Conservation (phyloP, 2,329 filamentous ascomycete genomes). For the Cytospora paraplurivora region DNA sequence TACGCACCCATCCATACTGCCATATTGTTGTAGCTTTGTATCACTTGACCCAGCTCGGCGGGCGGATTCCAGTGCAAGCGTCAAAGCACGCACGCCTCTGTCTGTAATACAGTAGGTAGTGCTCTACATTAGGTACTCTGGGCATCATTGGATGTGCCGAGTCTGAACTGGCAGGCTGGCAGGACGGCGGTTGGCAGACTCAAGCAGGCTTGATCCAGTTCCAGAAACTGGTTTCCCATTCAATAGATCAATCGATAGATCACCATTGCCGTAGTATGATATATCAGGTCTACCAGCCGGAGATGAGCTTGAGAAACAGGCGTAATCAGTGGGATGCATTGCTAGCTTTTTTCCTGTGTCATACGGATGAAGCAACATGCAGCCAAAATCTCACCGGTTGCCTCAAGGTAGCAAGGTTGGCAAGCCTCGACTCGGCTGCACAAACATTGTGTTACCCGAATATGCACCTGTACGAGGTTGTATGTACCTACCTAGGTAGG, state of each 20-base stretch:
- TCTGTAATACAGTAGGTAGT: background rate
- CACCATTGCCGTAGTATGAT: background rate
- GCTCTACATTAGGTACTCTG: background rate
- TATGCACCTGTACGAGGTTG: background rate
- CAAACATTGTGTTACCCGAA: background rate
- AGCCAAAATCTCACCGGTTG: conserved; percentile 28
- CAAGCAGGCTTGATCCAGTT: conserved; percentile 12
- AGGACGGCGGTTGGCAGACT: conserved; percentile 6
- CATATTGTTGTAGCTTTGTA: conserved; percentile 7
- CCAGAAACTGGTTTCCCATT: background rate
- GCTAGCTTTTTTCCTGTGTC: conserved; percentile 16
- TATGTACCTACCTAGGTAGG: background rate
- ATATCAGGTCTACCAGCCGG: background rate
- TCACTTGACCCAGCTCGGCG: conserved; percentile 22
- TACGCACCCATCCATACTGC: conserved; percentile 12
- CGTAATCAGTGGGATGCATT: background rate
- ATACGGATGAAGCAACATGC: conserved; percentile 26
- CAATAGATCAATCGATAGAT: background rate
- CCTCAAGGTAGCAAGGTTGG: conserved; percentile 6
- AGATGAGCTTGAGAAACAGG: background rate
- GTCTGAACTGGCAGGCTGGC: background rate
- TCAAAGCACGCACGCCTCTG: conserved; percentile 11
- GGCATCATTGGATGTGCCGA: background rate
- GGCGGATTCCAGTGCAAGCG: background rate
- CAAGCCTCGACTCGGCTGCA: conserved; percentile 12